A percentile compares a stretch with the other conserved stretches of the same genome.
Evolutionary conservation across 768 basidiomycete species (phyloP).

Genomic region (Hortiboletus flavorubellus): DNA sequence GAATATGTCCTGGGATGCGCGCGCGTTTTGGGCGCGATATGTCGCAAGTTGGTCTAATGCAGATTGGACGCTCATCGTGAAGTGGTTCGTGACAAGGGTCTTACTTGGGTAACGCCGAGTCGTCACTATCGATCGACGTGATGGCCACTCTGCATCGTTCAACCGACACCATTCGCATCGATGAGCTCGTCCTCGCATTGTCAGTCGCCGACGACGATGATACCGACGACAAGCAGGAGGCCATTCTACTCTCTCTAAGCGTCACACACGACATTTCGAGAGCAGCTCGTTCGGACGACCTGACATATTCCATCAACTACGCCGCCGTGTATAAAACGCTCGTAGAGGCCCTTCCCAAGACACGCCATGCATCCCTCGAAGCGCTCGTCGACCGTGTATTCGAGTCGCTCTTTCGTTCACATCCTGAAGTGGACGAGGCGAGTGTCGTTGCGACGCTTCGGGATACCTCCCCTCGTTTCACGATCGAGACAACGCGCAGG

Average conservation of each 20-base stretch:
- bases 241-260: slow-evolving; percentile 49
- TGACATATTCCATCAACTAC: slow-evolving; percentile 64
- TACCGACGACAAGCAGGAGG: slow-evolving; percentile 33
- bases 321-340: slow-evolving; percentile 35
- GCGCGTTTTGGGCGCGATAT: slow-evolving; percentile 47
- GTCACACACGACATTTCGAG: slow-evolving; percentile 48
- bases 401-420: slow-evolving; percentile 34
- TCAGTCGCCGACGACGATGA: slow-evolving; percentile 31
- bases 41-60: slow-evolving; percentile 52
- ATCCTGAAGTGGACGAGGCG: slow-evolving; percentile 36
- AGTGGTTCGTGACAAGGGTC: not conserved
- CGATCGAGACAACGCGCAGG: slow-evolving; percentile 37
- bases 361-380: slow-evolving; percentile 43
- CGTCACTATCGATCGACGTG: not conserved
- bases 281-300: slow-evolving; percentile 51
- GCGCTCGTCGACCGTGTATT: slow-evolving; percentile 43
- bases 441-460: slow-evolving; percentile 45
- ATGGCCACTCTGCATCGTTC: not conserved
- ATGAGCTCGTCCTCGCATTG: slow-evolving; percentile 44
- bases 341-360: slow-evolving; percentile 21
- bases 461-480: slow-evolving; percentile 45
- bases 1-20: slow-evolving; percentile 58
- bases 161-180: slow-evolving; percentile 42
- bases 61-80: slow-evolving; percentile 43
- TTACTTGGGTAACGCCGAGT: no score